Evolutionary conservation across 768 basidiomycete species (phyloP).

Genomic region (Coprinellus micaceus): DNA sequence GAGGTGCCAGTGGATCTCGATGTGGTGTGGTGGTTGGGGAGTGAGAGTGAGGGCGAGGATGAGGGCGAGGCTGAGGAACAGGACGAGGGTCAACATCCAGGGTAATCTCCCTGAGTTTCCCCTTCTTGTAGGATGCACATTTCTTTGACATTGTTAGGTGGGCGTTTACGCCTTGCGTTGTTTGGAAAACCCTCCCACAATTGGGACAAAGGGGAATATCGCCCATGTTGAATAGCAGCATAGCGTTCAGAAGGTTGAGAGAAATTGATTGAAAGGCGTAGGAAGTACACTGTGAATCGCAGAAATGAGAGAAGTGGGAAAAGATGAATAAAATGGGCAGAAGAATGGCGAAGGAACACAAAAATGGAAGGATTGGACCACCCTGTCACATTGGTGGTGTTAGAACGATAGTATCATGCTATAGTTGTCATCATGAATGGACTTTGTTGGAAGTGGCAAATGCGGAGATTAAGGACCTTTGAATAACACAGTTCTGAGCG

Average conservation of each 20-base stretch:
- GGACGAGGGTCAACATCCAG: background rate
- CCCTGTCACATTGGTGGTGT: too few species aligned
- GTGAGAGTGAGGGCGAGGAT: background rate
- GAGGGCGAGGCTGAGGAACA: background rate
- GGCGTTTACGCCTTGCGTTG: background rate
- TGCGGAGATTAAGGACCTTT: too few species aligned
- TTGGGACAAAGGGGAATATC: background rate
- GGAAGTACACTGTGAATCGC: background rate
- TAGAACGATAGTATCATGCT: too few species aligned
- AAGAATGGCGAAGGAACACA: background rate
- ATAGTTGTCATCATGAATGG: too few species aligned
- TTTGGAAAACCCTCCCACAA: background rate
- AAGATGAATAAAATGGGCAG: too few species aligned
- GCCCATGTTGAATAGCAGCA: background rate
- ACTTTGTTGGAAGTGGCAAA: too few species aligned
- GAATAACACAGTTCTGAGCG: too few species aligned
- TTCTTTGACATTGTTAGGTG: slow-evolving; percentile 1
- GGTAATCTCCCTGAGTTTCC: slow-evolving; percentile 11
- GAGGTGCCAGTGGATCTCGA: too few species aligned
- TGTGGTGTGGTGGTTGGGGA: background rate
- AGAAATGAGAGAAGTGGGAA: background rate
- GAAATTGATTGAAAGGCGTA: background rate
- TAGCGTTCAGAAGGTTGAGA: background rate
- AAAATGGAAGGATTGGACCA: background rate
- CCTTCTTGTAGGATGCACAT: slow-evolving; percentile 13